Percentiles rank a stretch among this genome's conserved stretches.
Evolutionary conservation across 164 flowering plant genomes (phyloP).

Genomic region (Vitis labrusca): DNA sequence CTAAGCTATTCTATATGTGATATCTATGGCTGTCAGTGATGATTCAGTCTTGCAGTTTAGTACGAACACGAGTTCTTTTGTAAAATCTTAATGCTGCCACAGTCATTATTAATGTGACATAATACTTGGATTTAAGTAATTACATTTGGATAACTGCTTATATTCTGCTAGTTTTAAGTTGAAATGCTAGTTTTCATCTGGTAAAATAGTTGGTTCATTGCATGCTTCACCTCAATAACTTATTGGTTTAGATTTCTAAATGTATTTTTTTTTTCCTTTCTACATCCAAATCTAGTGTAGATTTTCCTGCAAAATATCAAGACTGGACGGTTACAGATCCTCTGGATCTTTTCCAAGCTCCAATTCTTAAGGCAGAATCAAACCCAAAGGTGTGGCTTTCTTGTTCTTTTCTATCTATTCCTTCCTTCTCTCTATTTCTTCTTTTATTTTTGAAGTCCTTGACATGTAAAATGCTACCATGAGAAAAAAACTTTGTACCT

Average conservation of each 20-base stretch:
- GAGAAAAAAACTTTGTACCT: no score
- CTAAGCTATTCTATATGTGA: no score
- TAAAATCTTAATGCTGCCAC: no score
- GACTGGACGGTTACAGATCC: constrained; percentile 85
- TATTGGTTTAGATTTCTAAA: background rate
- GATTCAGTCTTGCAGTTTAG: no score
- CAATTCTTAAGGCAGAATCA: constrained; percentile 60
- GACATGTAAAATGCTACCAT: no score
- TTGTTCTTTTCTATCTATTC: constrained; percentile 1
- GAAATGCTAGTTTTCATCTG: background rate
- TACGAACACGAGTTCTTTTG: no score
- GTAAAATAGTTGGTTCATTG: background rate
- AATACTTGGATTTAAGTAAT: no score
- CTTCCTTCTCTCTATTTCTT: background rate
- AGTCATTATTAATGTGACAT: no score
- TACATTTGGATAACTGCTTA: no score
- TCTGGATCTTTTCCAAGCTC: constrained; percentile 78
- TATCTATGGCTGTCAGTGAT: no score
- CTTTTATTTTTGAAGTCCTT: background rate
- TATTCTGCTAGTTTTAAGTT: background rate
- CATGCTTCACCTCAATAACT: background rate
- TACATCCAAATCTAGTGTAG: constrained; percentile 61
- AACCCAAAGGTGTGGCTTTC: constrained; percentile 73
- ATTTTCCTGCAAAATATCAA: constrained; percentile 78
- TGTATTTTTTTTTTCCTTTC: constrained; percentile 3